Conservation (phyloP, 768 basidiomycete species). For the Astraeus odoratus region DNA sequence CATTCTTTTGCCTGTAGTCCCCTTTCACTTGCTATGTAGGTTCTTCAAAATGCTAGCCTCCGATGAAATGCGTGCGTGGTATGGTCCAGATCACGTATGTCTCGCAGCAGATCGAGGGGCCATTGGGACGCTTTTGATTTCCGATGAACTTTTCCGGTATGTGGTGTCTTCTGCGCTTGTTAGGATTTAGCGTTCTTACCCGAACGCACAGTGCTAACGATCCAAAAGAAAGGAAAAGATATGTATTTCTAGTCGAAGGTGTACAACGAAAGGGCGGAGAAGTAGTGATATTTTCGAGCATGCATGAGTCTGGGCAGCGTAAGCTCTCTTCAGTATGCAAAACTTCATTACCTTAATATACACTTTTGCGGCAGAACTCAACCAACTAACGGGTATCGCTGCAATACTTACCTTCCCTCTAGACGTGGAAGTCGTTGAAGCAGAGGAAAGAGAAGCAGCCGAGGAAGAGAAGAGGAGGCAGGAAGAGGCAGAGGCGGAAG, state of each 20-base stretch:
- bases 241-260: conserved; percentile 81
- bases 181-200: background rate
- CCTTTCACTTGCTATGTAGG: conserved; percentile 32
- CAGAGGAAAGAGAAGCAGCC: conserved; percentile 75
- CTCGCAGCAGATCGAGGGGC: conserved; percentile 92
- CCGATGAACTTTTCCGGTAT: conserved; percentile 89
- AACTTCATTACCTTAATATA: conserved; percentile 1
- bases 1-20: background rate
- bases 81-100: conserved; percentile 90
- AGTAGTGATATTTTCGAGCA: conserved; percentile 95
- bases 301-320: conserved; percentile 99
- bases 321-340: conserved; percentile 24
- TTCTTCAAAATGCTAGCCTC: conserved; percentile 97
- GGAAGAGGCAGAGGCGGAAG: conserved; percentile 5
- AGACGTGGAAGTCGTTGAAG: conserved; percentile 92
- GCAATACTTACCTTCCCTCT: conserved; percentile 95
- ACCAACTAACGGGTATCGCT: conserved; percentile 90
- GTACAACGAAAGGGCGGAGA: conserved; percentile 87
- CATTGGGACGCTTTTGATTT: conserved; percentile 89
- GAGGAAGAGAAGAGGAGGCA: conserved; percentile 28
- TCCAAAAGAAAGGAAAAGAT: conserved; percentile 68
- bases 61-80: conserved; percentile 97
- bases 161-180: conserved; percentile 1
- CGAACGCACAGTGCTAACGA: conserved; percentile 61
- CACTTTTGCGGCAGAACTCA: conserved; percentile 64